Conservation (phyloP, 768 basidiomycete species). For the Kwoniella shandongensis region DNA sequence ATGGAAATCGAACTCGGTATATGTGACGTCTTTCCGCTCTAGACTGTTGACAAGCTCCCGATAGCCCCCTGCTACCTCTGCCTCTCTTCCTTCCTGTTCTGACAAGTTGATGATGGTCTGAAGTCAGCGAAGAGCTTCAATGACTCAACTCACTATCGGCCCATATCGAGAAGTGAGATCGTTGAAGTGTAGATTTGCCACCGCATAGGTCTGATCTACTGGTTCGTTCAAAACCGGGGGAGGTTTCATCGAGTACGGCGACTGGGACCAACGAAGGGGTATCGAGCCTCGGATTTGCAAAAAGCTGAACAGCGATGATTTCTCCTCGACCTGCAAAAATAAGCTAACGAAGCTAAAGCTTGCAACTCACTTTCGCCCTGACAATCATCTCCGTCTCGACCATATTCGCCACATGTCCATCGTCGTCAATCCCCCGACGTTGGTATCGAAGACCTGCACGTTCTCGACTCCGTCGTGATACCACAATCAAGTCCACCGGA, state of each 20-base stretch:
- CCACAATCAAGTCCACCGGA: slow-evolving; percentile 71
- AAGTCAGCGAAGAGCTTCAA: slow-evolving; percentile 1
- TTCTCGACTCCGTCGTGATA: slow-evolving; percentile 82
- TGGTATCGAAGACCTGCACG: slow-evolving; percentile 93
- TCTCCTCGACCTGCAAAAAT: slow-evolving; percentile 65
- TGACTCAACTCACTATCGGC: slow-evolving; percentile 62
- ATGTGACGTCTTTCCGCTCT: slow-evolving; percentile 50
- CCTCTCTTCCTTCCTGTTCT: slow-evolving; percentile 87
- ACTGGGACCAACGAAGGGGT: slow-evolving; percentile 89
- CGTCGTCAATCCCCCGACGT: slow-evolving; percentile 87
- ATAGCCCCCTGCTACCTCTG: slow-evolving; percentile 73
- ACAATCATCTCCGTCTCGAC: slow-evolving; percentile 83
- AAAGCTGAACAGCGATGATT: slow-evolving; percentile 77
- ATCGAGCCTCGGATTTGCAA: slow-evolving; percentile 91
- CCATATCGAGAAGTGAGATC: slow-evolving; percentile 70
- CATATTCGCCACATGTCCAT: slow-evolving; percentile 70
- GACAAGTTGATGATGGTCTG: slow-evolving; percentile 86
- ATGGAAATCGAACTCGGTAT: slow-evolving; percentile 79
- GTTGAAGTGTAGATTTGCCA: slow-evolving; percentile 72
- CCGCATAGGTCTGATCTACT: slow-evolving; percentile 67
- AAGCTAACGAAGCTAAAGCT: slow-evolving; percentile 7
- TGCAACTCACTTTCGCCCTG: slow-evolving; percentile 66
- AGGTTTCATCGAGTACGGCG: slow-evolving; percentile 81
- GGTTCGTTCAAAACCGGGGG: slow-evolving; percentile 79
- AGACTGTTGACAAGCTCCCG: slow-evolving; percentile 64